Conservation (phyloP, 108 stramenopile species). For the Cyclotella kingstonii region DNA sequence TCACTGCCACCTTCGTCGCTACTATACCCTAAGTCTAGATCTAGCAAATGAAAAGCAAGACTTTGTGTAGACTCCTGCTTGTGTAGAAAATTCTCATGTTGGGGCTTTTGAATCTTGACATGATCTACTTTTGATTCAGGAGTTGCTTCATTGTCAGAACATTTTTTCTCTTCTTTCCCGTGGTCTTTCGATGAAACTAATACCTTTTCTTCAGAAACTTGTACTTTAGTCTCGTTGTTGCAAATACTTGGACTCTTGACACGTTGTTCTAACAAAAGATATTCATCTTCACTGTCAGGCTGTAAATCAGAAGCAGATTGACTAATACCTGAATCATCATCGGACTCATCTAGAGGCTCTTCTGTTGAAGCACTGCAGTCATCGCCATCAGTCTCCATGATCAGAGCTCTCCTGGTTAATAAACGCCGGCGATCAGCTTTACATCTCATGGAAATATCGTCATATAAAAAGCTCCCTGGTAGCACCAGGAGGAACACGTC, state of each 20-base stretch:
- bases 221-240: conserved; percentile 3
- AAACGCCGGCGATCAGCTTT: conserved; percentile 66
- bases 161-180: conserved; percentile 18
- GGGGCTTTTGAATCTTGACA: conserved; percentile 7
- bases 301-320: conserved; percentile 63
- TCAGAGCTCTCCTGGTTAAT: conserved; percentile 53
- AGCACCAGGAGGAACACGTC: neutral
- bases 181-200: neutral
- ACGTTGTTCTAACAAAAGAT: conserved; percentile 29
- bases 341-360: conserved; percentile 50
- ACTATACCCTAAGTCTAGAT: conserved; percentile 81
- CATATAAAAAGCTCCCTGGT: conserved; percentile 10
- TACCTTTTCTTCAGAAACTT: conserved; percentile 13
- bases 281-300: conserved; percentile 82
- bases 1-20: conserved; percentile 92
- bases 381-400: conserved; percentile 38
- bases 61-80: conserved; percentile 74
- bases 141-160: conserved; percentile 1
- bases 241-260: no score
- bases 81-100: conserved; percentile 19
- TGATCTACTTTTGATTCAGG: conserved; percentile 3
- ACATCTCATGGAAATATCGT: conserved; percentile 62
- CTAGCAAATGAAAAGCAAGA: conserved; percentile 64
- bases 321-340: conserved; percentile 61
- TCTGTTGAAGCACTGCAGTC: conserved; percentile 46